Conservation (phyloP, 148 eudicot genomes). For the Mesembryanthemum crystallinum region DNA sequence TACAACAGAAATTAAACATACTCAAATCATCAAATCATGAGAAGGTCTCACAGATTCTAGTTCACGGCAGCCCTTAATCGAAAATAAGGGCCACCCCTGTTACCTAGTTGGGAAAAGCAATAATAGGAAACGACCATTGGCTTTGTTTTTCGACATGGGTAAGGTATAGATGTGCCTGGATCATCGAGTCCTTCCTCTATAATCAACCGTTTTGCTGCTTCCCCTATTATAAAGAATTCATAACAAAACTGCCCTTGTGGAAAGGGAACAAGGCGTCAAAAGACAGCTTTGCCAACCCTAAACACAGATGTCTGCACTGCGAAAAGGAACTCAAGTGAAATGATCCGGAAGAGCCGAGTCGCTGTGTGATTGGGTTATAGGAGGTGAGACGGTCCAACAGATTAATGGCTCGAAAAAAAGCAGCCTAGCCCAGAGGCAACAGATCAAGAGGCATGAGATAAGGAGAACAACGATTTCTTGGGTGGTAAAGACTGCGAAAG, state of each 20-base stretch:
- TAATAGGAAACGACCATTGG: conserved; percentile 9
- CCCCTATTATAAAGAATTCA: conserved; percentile 1
- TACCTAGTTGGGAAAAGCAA: too few species aligned
- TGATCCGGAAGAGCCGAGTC: too few species aligned
- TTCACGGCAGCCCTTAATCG: conserved; percentile 26
- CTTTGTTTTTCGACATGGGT: conserved; percentile 15
- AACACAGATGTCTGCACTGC: conserved; percentile 23
- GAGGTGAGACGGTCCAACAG: too few species aligned
- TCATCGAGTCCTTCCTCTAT: background rate
- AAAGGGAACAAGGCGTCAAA: conserved; percentile 6
- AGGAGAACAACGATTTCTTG: too few species aligned
- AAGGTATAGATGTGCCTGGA: conserved; percentile 1
- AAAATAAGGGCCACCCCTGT: conserved; percentile 32
- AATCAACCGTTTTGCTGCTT: background rate
- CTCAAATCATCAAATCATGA: conserved; percentile 24
- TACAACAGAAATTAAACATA: conserved; percentile 23
- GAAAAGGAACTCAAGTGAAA: too few species aligned
- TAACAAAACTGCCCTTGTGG: conserved; percentile 1
- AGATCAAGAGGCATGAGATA: too few species aligned
- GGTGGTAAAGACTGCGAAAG: too few species aligned
- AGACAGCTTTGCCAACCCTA: conserved; percentile 2
- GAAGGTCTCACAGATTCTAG: too few species aligned
- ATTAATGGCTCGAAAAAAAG: too few species aligned
- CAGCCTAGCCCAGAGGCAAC: too few species aligned
- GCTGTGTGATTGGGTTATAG: too few species aligned